A percentile compares a stretch with the other conserved stretches of the same genome.
Evolutionary conservation across 2,329 filamentous ascomycete species (phyloP).

Genomic region (Xylariaceae sp.): DNA sequence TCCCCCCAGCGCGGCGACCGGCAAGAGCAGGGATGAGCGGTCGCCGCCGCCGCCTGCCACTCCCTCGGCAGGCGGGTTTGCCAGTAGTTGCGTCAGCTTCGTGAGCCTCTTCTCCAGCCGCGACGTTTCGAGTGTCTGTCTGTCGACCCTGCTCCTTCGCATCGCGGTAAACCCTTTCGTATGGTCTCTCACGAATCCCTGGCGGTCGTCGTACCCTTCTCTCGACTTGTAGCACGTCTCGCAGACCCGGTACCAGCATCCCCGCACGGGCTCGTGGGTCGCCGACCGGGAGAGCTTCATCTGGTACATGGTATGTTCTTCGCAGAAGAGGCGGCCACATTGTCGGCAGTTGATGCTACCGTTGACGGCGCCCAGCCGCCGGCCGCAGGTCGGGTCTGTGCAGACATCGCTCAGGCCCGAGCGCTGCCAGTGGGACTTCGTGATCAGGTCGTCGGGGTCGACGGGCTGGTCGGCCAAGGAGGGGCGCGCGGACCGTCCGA

Average conservation of each 20-base stretch:
- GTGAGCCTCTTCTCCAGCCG: conserved; percentile 87
- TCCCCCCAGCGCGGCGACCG: conserved; percentile 53
- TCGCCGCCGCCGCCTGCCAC: conserved; percentile 36
- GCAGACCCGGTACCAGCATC: conserved; percentile 90
- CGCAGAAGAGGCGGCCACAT: conserved; percentile 89
- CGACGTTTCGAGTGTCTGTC: conserved; percentile 79
- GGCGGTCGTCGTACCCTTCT: conserved; percentile 89
- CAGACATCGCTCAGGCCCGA: conserved; percentile 68
- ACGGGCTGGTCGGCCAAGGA: conserved; percentile 32
- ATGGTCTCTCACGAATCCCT: conserved; percentile 63
- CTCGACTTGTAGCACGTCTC: conserved; percentile 99
- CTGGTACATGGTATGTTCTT: conserved; percentile 98
- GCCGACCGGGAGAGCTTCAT: conserved; percentile 93
- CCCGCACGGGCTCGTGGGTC: conserved; percentile 79
- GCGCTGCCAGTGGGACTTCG: conserved; percentile 81
- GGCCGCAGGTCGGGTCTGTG: conserved; percentile 79
- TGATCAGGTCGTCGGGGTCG: conserved; percentile 88
- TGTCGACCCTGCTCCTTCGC: conserved; percentile 73
- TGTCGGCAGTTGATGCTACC: conserved; percentile 89
- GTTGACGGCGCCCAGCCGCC: conserved; percentile 68
- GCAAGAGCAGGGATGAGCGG: conserved; percentile 40
- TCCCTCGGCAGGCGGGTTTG: conserved; percentile 60
- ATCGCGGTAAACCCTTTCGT: conserved; percentile 61
- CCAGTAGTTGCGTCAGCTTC: conserved; percentile 77
- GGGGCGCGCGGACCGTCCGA: conserved; percentile 24